Evolutionary conservation across 129 eudicot species (phyloP), one percentile per base, ranked within the genome.

Genomic region (Gnaphalium uliginosum): DNA sequence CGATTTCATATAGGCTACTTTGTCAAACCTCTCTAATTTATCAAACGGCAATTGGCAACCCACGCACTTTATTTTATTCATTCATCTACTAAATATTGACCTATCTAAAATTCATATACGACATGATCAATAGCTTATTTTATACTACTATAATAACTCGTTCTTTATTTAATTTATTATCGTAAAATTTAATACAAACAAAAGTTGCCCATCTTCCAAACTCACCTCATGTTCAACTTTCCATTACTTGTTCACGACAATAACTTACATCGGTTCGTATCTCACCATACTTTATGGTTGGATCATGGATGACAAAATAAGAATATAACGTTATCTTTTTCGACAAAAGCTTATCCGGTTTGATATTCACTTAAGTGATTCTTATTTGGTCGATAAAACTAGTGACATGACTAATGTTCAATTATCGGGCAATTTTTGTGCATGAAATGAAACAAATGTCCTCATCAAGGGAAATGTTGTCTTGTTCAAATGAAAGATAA

Each of bases 11-110:
- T 37, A 14, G 68, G 13, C 61, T 18, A 77, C 75, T 39, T 77
- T 27, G 71, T 77, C 62, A 77, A 77, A 77, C 21, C 75, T 53
- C 19, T 35, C 37, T 68, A 33, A 18, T 35, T 35, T 76, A 58
- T 57, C 56, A 72, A 74, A 43, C 43, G 15, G 65, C 63, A 65
- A 29, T 14, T 76, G 68, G 48, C 58, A 53, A 67, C 68, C 27
- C 73, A 30, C 64, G 66, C 37, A 76, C 25, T 23, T 11, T 59
- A 59, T 59, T 59, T 2, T 43, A 43, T 43, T 43, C 51, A 1
- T 2, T 43, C 61, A 19, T 22, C 11, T 56, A 19, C 6, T 54
- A n/a, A 13, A 74, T n/a, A 51, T 37, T 66, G 73, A 21, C 64
- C 25, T 15, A 76, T 35, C 54, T 0, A 21, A 6, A 65, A 30